Base-by-base conservation (phyloP, 139 green algal species). In the Pycnococcus provasolii region DNA sequence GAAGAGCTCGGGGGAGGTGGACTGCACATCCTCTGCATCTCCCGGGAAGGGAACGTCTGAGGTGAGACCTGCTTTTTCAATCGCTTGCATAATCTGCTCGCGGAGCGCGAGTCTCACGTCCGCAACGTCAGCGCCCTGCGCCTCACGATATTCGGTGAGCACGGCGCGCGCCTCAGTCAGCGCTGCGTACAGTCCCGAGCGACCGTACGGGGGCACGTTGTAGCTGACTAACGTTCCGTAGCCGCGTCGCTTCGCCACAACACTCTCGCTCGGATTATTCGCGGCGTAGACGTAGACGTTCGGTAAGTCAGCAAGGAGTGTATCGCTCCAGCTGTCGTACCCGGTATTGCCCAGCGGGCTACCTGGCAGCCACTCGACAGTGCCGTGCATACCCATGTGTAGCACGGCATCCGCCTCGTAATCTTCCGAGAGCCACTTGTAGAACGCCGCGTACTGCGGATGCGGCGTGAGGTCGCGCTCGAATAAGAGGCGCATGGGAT, bases 311-410 rank as follows among this genome's bases (percentile, higher is more conserved):
- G 85, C 86, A 60, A 94, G 64, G 46, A 94, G 77, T 42, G 87
- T 75, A 60, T 95, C 88, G 43, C 44, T 66, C 72, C 72, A 74
- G 42, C 43, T 51, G 26, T 26, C 26, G n/a, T 72, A 45, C 0
- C 85, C 88, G 1, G 83, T 89, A 74, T 94, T 92, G 47, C 74
- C 88, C 39, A 97, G 81, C 0, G 89, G 89, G 2, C 83, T 78
- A 0, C 92, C 92, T 9, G 92, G 92, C 64, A 98, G 86, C 90
- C 91, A 96, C 77, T 97, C 91, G 58, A 94, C 86, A 0, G 92
- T 97, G 70, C 92, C 92, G 73, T 98, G 92, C 88, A 96, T 98
- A 66, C 92, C 92, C 74, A 97, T 93, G 82, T 97, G 92, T 65
- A 98, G 55, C 45, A 97, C 81, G 0, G 85, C 92, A 45, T 95